A percentile compares a stretch with the other conserved stretches of the same genome.
phyloP scores from a whole-genome alignment of 2,329 filamentous ascomycete species.

The Diplodia intermedia region DNA sequence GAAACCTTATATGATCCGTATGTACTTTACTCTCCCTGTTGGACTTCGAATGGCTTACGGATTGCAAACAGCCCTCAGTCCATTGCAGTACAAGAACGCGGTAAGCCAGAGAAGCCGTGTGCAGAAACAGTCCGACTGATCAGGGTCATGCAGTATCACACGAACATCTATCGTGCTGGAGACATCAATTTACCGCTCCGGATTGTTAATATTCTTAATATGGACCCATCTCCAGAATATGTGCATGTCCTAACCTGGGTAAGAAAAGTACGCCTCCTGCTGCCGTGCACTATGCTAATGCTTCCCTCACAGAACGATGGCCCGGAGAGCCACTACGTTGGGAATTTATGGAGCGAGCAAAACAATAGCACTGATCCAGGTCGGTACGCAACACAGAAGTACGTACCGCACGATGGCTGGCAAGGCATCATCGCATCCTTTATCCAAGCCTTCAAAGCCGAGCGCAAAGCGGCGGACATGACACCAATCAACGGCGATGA shows the following conservation, averaged over 20 bases:
- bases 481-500: background rate
- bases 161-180: conserved; percentile 44
- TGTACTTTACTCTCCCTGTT: background rate
- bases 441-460: conserved; percentile 45
- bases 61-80: background rate
- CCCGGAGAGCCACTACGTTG: conserved; percentile 49
- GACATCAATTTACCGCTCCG: conserved; percentile 46
- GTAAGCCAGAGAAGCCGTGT: background rate
- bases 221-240: conserved; percentile 41
- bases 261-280: background rate
- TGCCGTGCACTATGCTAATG: too few species aligned
- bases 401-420: conserved; percentile 44
- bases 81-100: conserved; percentile 45
- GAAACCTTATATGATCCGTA: conserved; percentile 47
- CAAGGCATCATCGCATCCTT: conserved; percentile 48
- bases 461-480: too few species aligned
- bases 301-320: conserved; percentile 40
- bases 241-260: conserved; percentile 46
- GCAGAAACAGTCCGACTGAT: background rate
- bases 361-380: conserved; percentile 35
- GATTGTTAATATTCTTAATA: conserved; percentile 46
- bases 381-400: conserved; percentile 42
- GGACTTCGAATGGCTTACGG: background rate
- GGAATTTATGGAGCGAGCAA: conserved; percentile 44
- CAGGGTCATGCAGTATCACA: conserved; percentile 34